phyloP scores from a whole-genome alignment of 106 monocot genomes.

The Dioscorea zingiberensis region DNA sequence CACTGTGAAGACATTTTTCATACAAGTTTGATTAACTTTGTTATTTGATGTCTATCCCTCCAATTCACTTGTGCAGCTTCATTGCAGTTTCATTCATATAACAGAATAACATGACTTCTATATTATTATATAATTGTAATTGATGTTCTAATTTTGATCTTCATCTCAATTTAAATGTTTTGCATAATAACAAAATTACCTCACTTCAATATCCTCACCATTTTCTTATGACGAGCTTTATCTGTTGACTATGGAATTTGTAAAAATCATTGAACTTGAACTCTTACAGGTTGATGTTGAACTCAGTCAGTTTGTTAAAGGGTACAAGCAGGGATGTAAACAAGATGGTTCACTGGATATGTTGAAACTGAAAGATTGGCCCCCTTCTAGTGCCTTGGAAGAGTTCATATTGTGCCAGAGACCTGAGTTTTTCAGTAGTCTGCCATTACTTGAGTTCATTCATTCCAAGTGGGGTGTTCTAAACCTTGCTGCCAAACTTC shows the following conservation, averaged over 20 bases:
- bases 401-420: slow-evolving; percentile 80
- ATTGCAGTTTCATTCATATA: too few species aligned
- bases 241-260: not conserved
- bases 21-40: too few species aligned
- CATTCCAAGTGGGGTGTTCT: slow-evolving; percentile 85
- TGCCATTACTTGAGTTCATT: slow-evolving; percentile 87
- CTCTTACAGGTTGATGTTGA: slow-evolving; percentile 74
- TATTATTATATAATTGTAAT: too few species aligned
- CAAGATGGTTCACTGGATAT: slow-evolving; percentile 34
- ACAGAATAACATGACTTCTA: too few species aligned
- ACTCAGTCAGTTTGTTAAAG: slow-evolving; percentile 68
- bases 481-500: slow-evolving; percentile 86
- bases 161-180: too few species aligned
- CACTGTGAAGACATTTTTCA: too few species aligned
- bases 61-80: too few species aligned
- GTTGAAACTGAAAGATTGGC: slow-evolving; percentile 89
- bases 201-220: not conserved
- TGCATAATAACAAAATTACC: too few species aligned
- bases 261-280: not conserved
- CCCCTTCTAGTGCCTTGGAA: slow-evolving; percentile 58
- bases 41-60: too few species aligned
- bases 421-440: slow-evolving; percentile 77
- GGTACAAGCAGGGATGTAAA: slow-evolving; percentile 53
- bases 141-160: too few species aligned
- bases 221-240: not conserved